Evolutionary conservation across 257 asterid genomes (phyloP).

Genomic region (Echium plantagineum): DNA sequence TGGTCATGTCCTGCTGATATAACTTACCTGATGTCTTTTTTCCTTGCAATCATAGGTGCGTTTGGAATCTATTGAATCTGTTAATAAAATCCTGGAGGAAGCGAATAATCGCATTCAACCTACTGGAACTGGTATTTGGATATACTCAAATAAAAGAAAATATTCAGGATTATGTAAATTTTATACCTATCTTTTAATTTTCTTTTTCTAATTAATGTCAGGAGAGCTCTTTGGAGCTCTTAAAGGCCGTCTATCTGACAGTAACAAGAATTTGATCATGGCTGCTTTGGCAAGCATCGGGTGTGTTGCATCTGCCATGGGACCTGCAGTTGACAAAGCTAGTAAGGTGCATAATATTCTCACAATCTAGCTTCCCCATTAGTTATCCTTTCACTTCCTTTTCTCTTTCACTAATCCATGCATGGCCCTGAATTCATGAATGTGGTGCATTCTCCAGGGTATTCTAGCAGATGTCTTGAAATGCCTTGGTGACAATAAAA

Average conservation of each 20-base stretch:
- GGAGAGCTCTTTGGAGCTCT: conserved; percentile 91
- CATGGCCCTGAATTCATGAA: conserved; percentile 1
- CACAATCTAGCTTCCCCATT: conserved; percentile 6
- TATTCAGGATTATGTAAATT: not conserved
- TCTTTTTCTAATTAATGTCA: conserved; percentile 17
- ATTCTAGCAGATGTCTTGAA: conserved; percentile 81
- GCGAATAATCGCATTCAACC: conserved; percentile 94
- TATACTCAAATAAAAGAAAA: not conserved
- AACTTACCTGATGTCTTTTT: conserved; percentile 3
- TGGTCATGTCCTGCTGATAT: not conserved
- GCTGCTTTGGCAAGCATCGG: conserved; percentile 76
- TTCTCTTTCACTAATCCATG: not conserved
- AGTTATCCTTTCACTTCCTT: conserved; percentile 3
- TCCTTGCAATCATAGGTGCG: conserved; percentile 42
- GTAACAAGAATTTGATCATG: conserved; percentile 86
- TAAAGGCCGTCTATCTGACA: conserved; percentile 72
- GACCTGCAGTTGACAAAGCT: conserved; percentile 86
- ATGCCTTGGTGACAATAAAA: conserved; percentile 94
- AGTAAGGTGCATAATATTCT: conserved; percentile 62
- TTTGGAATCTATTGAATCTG: conserved; percentile 85
- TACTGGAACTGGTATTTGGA: conserved; percentile 69
- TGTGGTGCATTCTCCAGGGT: conserved; percentile 53
- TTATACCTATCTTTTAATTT: conserved; percentile 3
- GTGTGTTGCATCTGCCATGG: conserved; percentile 90
- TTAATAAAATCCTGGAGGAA: conserved; percentile 82